phyloP scores from a whole-genome alignment of 73 alveolate species.

The Symbiodinium pilosum region DNA sequence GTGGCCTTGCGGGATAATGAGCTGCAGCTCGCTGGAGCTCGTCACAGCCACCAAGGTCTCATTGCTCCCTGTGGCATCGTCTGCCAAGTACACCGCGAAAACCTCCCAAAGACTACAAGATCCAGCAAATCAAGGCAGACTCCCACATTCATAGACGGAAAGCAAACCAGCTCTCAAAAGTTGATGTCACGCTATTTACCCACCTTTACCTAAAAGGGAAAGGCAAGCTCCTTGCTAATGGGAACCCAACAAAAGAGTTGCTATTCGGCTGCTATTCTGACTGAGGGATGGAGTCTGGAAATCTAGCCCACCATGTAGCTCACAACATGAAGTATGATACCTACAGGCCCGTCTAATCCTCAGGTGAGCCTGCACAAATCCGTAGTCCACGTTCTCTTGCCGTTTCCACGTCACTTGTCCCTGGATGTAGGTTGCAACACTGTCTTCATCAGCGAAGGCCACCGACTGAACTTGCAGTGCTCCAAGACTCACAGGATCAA shows the following conservation, averaged over 20 bases:
- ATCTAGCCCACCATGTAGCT: no score
- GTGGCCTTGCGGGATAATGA: not conserved
- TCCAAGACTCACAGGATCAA: not conserved
- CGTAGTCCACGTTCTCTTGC: slow-evolving; percentile 6
- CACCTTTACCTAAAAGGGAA: no score
- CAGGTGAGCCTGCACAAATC: not conserved
- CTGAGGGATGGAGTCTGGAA: no score
- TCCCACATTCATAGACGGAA: no score
- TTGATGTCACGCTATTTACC: no score
- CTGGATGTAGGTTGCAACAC: not conserved
- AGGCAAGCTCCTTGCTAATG: no score
- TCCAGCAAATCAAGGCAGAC: no score
- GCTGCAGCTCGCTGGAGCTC: not conserved
- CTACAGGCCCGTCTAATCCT: no score
- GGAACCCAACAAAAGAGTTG: no score
- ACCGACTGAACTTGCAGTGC: not conserved
- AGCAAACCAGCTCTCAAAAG: no score
- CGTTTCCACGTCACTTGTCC: not conserved
- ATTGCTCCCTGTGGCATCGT: not conserved
- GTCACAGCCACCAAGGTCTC: not conserved
- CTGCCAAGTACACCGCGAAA: not conserved
- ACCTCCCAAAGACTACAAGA: not conserved
- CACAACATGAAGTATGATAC: no score
- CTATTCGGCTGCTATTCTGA: no score
- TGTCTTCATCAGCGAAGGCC: not conserved